Percentiles rank a stretch among this genome's conserved stretches.
Evolutionary conservation across 2,329 filamentous ascomycete genomes (phyloP).

Genomic region (Trichothecium sympodiale): DNA sequence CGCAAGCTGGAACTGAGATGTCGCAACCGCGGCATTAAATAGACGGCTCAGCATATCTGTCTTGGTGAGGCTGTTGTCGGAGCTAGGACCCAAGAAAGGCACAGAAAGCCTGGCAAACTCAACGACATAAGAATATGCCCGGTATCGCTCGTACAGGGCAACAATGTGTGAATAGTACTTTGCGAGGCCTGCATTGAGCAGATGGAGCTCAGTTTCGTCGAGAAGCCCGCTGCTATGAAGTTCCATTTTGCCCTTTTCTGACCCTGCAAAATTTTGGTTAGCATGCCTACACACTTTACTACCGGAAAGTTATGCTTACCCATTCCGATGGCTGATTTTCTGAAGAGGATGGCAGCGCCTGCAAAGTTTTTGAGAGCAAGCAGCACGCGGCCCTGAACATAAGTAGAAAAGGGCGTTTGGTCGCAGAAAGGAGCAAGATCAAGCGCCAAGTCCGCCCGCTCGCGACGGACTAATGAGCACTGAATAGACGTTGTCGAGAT

Average conservation of each 20-base stretch:
- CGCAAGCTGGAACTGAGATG: slow-evolving; percentile 70
- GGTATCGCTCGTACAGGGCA: slow-evolving; percentile 66
- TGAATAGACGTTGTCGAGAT: slow-evolving; percentile 49
- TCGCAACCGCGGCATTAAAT: slow-evolving; percentile 72
- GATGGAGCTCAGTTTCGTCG: slow-evolving; percentile 61
- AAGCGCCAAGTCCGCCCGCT: slow-evolving; percentile 47
- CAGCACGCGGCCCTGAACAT: slow-evolving; percentile 73
- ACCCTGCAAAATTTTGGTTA: slow-evolving; percentile 27
- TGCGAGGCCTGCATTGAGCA: slow-evolving; percentile 61
- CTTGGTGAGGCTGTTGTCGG: slow-evolving; percentile 31
- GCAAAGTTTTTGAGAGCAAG: slow-evolving; percentile 64
- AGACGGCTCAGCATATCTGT: slow-evolving; percentile 71
- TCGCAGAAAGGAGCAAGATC: slow-evolving; percentile 46
- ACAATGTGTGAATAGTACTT: slow-evolving; percentile 83
- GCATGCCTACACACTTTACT: slow-evolving; percentile 1
- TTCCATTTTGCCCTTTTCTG: slow-evolving; percentile 32
- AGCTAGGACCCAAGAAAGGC: slow-evolving; percentile 38
- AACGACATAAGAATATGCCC: slow-evolving; percentile 68
- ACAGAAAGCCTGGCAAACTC: slow-evolving; percentile 73
- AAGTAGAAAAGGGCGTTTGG: slow-evolving; percentile 55
- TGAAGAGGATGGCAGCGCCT: slow-evolving; percentile 65
- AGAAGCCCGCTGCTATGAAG: slow-evolving; percentile 57
- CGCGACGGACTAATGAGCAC: slow-evolving; percentile 48
- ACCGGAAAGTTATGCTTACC: slow-evolving; percentile 42
- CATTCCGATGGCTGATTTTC: slow-evolving; percentile 71